Base-by-base conservation (phyloP, 371 early-diverging fungal genomes). In the Sporodiniella umbellata region DNA sequence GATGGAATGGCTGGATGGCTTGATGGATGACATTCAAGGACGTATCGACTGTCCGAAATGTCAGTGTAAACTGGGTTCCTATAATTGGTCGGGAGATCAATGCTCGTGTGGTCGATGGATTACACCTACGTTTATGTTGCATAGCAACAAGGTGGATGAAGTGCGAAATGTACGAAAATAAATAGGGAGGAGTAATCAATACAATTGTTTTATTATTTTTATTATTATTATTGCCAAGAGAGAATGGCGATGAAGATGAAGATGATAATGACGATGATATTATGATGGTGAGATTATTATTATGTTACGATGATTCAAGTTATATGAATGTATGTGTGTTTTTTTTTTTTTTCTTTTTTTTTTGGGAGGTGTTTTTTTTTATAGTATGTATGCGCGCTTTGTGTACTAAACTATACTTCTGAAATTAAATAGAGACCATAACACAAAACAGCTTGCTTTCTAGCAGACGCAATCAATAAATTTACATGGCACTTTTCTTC, bases 31-130 rank as follows among this genome's bases (percentile, higher is more conserved):
- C 19, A 28, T 89, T 4, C 87, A 89, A 45, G 92, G 89, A 37
- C 82, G 86, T 51, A 85, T 94, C 14, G 70, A 77, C 24, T 94
- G 94, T 54, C 92, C 92, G 1, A 90, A 89, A 55, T 94, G 94
- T 56, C 69, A 78, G 28, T 69, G 84, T 17, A 94, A 94, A 60
- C 62, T 94, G 42, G 94, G 94, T 0, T 70, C 85, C 8, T 94
- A 83, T 60, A 85, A 78, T 60, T 94, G 94, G 94, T 74, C 90
- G 14, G 94, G 86, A 51, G 80, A 74, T 19, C 88, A 89, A 61
- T 93, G 93, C 58, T 87, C 88, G 38, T 93, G 93, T 66, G 92
- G 92, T 33, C 72, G 81, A 42, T 93, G 93, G 93, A 80, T 93
- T 50, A 87, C 90, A 14, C 93, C 93, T 31, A 85, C 90, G 5